Evolutionary conservation across 306 rosid species (phyloP), one percentile per base, ranked within the genome.

Genomic region (Sicyos edulis): DNA sequence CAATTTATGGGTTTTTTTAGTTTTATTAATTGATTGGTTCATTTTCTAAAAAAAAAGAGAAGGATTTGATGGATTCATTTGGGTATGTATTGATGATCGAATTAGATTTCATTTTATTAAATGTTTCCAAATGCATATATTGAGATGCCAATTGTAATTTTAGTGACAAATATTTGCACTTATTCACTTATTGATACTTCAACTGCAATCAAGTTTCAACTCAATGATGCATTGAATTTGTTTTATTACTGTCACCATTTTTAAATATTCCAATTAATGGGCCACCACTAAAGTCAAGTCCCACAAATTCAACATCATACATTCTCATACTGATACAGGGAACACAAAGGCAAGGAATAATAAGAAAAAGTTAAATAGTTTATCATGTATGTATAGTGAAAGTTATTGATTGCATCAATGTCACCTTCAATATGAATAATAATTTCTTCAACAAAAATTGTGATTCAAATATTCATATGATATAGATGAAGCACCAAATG

Each of bases 201-300:
- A 37, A 37, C 37, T 32, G 6, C 6, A 0, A 37, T 37, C 8
- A 5, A 37, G 44, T 65, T 65, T 65, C 14, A 65, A 65, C 34
- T 65, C 17, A 67, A 2, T 2, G 20, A 47, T 67, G 19, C 72
- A 45, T 45, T 44, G 72, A 47, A 44, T 42, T 17, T 65, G 8
- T 9, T 45, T 45, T 61, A 15, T 61, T 29, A 32, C 14, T 15
- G 3, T 15, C 12, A 24, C 15, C 20, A 14, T 15, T 16, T 60
- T 16, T 61, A 7, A 14, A 65, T 65, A 44, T 42, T 2, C 17
- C n/a, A 42, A 44, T 44, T 49, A 67, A 67, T 44, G 72, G 52
- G 55, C 21, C 56, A 67, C 13, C 55, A 67, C 72, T 67, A 40
- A 12, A 13, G 72, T 67, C 72, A 65, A 65, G 10, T 65, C 54